Evolutionary conservation across 2,329 filamentous ascomycete genomes (phyloP).

Genomic region (Fusarium sacchari): DNA sequence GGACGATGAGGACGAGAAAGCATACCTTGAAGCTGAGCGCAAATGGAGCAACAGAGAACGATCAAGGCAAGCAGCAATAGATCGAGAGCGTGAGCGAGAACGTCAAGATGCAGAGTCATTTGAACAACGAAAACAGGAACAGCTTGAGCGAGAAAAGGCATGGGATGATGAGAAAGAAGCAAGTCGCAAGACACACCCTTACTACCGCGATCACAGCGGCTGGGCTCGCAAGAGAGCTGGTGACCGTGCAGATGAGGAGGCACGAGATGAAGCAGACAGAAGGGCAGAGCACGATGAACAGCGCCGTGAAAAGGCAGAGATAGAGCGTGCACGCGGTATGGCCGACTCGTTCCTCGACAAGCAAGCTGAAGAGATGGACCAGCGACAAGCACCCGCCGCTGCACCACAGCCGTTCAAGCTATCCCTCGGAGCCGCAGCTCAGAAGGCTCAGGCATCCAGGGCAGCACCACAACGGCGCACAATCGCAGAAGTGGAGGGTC

Average conservation of each 20-base stretch:
- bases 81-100: slow-evolving; percentile 85
- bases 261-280: slow-evolving; percentile 84
- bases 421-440: slow-evolving; percentile 87
- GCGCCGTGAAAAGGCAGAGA: slow-evolving; percentile 73
- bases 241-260: slow-evolving; percentile 78
- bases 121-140: slow-evolving; percentile 74
- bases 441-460: slow-evolving; percentile 70
- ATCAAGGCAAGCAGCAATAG: slow-evolving; percentile 82
- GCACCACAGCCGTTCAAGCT: slow-evolving; percentile 88
- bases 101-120: slow-evolving; percentile 75
- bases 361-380: slow-evolving; percentile 80
- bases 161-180: slow-evolving; percentile 94
- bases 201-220: slow-evolving; percentile 85
- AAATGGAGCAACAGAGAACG: slow-evolving; percentile 92
- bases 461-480: slow-evolving; percentile 74
- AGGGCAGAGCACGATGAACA: slow-evolving; percentile 79
- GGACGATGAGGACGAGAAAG: slow-evolving; percentile 79
- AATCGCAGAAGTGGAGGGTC: slow-evolving; percentile 90
- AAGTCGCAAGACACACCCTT: slow-evolving; percentile 76
- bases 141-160: slow-evolving; percentile 70
- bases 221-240: slow-evolving; percentile 85
- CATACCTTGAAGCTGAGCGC: slow-evolving; percentile 85
- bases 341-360: slow-evolving; percentile 91
- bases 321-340: slow-evolving; percentile 83
- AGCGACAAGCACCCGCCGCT: slow-evolving; percentile 53